phyloP scores from a whole-genome alignment of 768 basidiomycete species.

The Fomitopsis serialis region DNA sequence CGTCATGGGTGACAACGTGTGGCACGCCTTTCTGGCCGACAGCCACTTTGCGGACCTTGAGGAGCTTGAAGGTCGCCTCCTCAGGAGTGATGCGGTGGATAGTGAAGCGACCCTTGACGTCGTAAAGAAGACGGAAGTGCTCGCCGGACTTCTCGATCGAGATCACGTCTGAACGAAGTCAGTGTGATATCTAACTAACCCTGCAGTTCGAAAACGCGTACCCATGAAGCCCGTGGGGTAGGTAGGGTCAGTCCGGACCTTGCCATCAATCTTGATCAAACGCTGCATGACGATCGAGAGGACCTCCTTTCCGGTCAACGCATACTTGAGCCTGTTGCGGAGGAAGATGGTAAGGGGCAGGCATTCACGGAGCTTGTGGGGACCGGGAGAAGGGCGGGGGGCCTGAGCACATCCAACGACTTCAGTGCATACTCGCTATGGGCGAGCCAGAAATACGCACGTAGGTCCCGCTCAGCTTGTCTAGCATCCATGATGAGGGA shows the following conservation, averaged over 20 bases:
- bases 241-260: constrained; percentile 96
- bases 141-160: constrained; percentile 98
- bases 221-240: constrained; percentile 98
- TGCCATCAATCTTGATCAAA: constrained; percentile 96
- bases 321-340: constrained; percentile 99
- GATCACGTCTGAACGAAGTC: constrained; percentile 68
- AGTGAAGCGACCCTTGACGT: constrained; percentile 99
- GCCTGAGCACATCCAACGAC: constrained; percentile 45
- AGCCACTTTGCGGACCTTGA: constrained; percentile 89
- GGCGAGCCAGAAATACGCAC: constrained; percentile 41
- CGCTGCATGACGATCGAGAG: constrained; percentile 93
- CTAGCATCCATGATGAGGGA: constrained; percentile 99
- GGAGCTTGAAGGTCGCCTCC: constrained; percentile 95
- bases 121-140: constrained; percentile 98
- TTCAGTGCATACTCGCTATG: not conserved
- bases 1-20: constrained; percentile 97
- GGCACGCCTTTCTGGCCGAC: constrained; percentile 93
- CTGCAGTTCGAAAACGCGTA: constrained; percentile 33
- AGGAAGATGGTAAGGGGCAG: constrained; percentile 97
- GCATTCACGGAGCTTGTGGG: constrained; percentile 98
- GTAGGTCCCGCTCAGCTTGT: constrained; percentile 95
- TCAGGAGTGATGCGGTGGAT: constrained; percentile 99
- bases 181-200: not conserved
- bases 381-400: constrained; percentile 95
- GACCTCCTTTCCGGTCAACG: constrained; percentile 94